A percentile compares a stretch with the other conserved stretches of the same genome.
Evolutionary conservation across 805 yeast species (phyloP).

Genomic region (Sugiyamaella americana): DNA sequence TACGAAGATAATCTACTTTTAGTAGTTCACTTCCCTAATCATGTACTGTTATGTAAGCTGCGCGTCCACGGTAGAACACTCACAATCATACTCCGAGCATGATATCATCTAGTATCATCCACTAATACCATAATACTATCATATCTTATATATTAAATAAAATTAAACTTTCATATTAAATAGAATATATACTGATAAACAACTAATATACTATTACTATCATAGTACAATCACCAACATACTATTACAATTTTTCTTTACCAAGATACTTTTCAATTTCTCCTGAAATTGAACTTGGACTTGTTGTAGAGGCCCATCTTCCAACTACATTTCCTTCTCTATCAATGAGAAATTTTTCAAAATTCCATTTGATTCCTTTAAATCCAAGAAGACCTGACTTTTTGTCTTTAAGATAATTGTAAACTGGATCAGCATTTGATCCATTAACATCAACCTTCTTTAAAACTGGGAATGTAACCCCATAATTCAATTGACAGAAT

Average conservation of each 20-base stretch:
- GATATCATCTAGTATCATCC: no score
- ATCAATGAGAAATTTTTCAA: slow-evolving; percentile 64
- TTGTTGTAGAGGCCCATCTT: slow-evolving; percentile 61
- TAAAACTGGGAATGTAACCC: slow-evolving; percentile 86
- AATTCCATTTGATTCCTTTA: slow-evolving; percentile 71
- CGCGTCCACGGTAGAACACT: no score
- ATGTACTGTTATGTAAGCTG: no score
- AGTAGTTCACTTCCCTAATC: no score
- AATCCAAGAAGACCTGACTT: slow-evolving; percentile 59
- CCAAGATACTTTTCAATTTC: slow-evolving; percentile 55
- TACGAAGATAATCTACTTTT: no score
- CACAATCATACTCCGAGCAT: no score
- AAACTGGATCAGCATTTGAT: slow-evolving; percentile 69
- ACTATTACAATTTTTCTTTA: not conserved
- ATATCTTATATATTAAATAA: no score
- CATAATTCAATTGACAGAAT: slow-evolving; percentile 75
- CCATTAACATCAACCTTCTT: slow-evolving; percentile 90
- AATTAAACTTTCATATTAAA: not conserved
- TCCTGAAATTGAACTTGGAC: slow-evolving; percentile 55
- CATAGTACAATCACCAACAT: no score
- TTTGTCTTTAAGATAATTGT: slow-evolving; percentile 63
- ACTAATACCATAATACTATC: no score
- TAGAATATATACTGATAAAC: no score
- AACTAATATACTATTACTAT: no score
- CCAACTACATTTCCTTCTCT: slow-evolving; percentile 50